Base-by-base conservation (phyloP, 78 protist genomes). In the Tieghemostelium lacteum region DNA sequence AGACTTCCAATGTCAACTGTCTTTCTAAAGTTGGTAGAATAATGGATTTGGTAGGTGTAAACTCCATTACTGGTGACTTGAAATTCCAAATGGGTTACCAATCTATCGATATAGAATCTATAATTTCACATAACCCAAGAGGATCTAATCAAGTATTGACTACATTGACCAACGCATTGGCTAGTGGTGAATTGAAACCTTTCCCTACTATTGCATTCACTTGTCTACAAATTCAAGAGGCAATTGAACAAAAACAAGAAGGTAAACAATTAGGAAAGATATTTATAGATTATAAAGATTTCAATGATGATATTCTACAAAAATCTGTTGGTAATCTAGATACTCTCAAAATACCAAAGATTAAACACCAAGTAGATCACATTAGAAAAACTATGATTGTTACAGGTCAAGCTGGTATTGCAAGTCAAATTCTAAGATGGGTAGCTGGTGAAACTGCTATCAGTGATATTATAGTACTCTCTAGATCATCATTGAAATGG, bases 361-460 rank as follows among this genome's bases (percentile, higher is more conserved):
- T 39, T 31, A 20, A 61, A 29, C 36, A 33, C 29, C 6, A 14
- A 8, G 0, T 63, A 14, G 52, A 45, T 45, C 24, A 34, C 3
- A 14, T 76, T 49, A 22, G 37, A 16, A 64, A 63, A 4, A 76
- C 86, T 14, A 45, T 64, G 0, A 1, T 76, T 20, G 20, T 76
- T n/a, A 63, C 86, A 31, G 86, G 86, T 28, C 86, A 76, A 50
- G 26, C 31, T 16, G 86, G 86, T 45, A 29, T 76, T 3, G 34
- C 64, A 3, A 12, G 61, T 26, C 29, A 64, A 31, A 24, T 76
- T 10, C 55, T 76, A 3, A 64, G 42, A 45, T 76, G 72, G 73
- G 17, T 76, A 6, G 19, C 36, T 1, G 10, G 28, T 19, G 22
- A 63, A 19, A 7, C 29, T 16, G 0, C 26, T 2, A 20, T 63